Percentiles rank a stretch among this genome's conserved stretches.
Evolutionary conservation across 225 moss, liverwort and hornwort species (phyloP).

Genomic region (Climacium dendroides): DNA sequence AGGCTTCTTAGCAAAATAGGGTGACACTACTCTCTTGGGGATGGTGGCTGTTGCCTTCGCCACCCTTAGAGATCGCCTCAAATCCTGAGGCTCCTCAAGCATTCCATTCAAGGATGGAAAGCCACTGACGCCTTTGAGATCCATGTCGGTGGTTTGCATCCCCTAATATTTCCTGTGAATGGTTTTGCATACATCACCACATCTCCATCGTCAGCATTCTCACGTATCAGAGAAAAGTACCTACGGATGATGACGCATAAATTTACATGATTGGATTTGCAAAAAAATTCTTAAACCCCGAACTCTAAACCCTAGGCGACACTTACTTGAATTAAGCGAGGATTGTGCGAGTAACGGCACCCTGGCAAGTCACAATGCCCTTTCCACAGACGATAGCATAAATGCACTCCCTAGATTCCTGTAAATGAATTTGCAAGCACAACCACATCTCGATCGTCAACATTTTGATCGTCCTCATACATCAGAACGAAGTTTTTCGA

Average conservation of each 20-base stretch:
- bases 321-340: background rate
- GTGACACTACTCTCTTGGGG: slow-evolving; percentile 23
- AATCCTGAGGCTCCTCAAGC: background rate
- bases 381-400: background rate
- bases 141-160: slow-evolving; percentile 2
- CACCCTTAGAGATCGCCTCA: slow-evolving; percentile 19
- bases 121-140: background rate
- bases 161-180: background rate
- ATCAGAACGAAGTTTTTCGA: background rate
- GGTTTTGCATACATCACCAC: background rate
- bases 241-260: background rate
- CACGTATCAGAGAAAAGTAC: background rate
- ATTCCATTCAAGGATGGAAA: background rate
- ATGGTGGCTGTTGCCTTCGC: background rate
- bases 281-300: background rate
- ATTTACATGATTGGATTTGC: background rate
- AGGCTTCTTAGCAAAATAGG: slow-evolving; percentile 27
- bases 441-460: background rate
- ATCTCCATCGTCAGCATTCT: background rate
- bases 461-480: background rate
- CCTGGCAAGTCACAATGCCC: background rate
- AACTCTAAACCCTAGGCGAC: background rate
- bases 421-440: background rate
- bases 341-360: background rate
- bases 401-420: background rate